Base-by-base conservation (phyloP, 148 eudicot genomes). In the Linanthus parryae region DNA sequence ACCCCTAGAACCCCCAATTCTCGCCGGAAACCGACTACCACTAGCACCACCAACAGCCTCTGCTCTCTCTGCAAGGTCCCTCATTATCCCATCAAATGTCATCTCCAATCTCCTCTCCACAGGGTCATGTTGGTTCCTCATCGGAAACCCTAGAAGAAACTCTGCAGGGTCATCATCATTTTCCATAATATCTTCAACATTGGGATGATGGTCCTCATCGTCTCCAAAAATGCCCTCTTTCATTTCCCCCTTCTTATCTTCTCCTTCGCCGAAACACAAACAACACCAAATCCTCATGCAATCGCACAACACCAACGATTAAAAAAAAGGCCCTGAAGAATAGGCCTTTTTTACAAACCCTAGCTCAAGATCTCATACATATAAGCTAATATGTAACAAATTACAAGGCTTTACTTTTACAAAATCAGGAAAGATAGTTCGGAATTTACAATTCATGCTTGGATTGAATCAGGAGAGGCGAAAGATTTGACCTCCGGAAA, bases 241-340 rank as follows among this genome's bases (percentile, higher is more conserved):
- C 70, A 34, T 37, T 48, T 13, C 58, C 54, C 45, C 67, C 56
- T 61, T 62, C 51, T 59, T 70, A 55, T 33, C 15, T 59, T 8
- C 70, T 40, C 56, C 66, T 24, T 61, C 62, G 25, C 66, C 66
- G 12, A 68, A 77, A 26, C 80, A 73, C 39, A 67, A 54, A 52
- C 67, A 77, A 46, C 80, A 77, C 67, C 77, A 77, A 77, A 73
- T 65, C 83, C 36, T 81, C 87, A 81, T 73, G 52, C 82, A 73
- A 45, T 62, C 60, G 36, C 31, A 39, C 48, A 55, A 33, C 18
- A 19, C 11, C n/a, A 9, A 49, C 22, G 17, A 26, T 46, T 8
- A 8, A 50, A 19, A 7, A 37, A 24, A 18, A 54, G 29, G 48
- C 35, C 40, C 51, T 50, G 16, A 48, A 46, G 35, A 28, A 28